A percentile compares a stretch with the other conserved stretches of the same genome.
These are phyloP conservation scores for Cladophialophora bantiana DNA, from an alignment of 2,329 filamentous ascomycete species.

Conservation along the genomic window DNA sequence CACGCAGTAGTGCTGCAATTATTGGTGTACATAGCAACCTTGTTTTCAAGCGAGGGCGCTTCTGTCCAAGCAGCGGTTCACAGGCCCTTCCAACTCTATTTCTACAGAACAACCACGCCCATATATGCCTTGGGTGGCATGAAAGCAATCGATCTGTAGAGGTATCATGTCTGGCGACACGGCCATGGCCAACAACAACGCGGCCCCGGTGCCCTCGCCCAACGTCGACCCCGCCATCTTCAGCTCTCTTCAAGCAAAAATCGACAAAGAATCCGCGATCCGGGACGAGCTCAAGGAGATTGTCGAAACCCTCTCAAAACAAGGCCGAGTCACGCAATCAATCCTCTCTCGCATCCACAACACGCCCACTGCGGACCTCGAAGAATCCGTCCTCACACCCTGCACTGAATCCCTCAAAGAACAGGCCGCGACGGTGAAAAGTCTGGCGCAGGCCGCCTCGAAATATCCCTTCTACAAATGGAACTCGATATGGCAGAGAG, in stretches of 20 bases:
- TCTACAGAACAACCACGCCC: neutral
- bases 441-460: constrained; percentile 76
- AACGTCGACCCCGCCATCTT: constrained; percentile 86
- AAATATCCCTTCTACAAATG: constrained; percentile 98
- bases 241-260: constrained; percentile 82
- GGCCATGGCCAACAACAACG: constrained; percentile 29
- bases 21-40: too few relatives aligned
- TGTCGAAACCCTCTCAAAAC: constrained; percentile 80
- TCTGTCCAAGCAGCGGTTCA: too few relatives aligned
- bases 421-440: constrained; percentile 73
- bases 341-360: constrained; percentile 89
- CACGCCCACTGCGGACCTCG: constrained; percentile 71
- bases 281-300: constrained; percentile 84
- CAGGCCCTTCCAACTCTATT: neutral
- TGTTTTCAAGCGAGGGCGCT: too few relatives aligned
- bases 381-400: constrained; percentile 71
- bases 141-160: neutral
- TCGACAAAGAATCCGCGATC: constrained; percentile 84
- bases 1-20: too few relatives aligned
- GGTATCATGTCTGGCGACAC: constrained; percentile 33
- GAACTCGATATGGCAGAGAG: constrained; percentile 83
- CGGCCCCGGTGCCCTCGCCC: constrained; percentile 44
- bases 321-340: constrained; percentile 79
- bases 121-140: neutral
- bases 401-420: constrained; percentile 74